Base-by-base conservation (phyloP, 1,284 basidiomycete species). In the Vanrija humicola region DNA sequence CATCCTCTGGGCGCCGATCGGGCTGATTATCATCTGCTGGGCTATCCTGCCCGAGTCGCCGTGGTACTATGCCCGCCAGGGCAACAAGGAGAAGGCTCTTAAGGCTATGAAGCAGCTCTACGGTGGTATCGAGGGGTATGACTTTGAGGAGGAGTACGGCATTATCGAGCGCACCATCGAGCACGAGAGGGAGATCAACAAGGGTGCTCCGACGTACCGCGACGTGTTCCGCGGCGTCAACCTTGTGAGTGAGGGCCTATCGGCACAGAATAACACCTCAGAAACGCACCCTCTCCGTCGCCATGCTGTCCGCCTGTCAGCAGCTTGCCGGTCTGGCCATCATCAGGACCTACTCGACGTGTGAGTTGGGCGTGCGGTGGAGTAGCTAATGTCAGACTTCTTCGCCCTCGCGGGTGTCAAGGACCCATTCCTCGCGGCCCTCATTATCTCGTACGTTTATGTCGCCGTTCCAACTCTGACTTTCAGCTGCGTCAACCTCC, bases 91-190 rank as follows among this genome's bases (percentile, higher is more conserved):
- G 29, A 46, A 25, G 12, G 60, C 61, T 9, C 46, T 59, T 26
- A 65, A 62, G 53, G n/a, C 15, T 43, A 43, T 23, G 29, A 47
- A 34, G 38, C 48, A 15, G 42, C 40, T 40, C 28, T 44, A 18
- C 46, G 43, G 9, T 52, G 16, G 18, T 8, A 28, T 28, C 18
- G 38, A 42, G 18, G 28, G 43, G 1, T 48, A 39, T 38, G 38
- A 48, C 51, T 60, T 59, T 28, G 66, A 69, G 21, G 60, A 64
- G 26, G 63, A 69, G 53, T 68, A 65, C 52, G 50, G 38, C 1
- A 66, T 57, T 50, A 63, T 70, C 34, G 26, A 48, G 19, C 38
- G 53, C 34, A 62, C 64, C 9, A 51, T 67, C 42, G 38, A 18
- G 38, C 18, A 48, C 38, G 19, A 48, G 25, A 34, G 21, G 54